Evolutionary conservation across 2,329 filamentous ascomycete species (phyloP), one percentile per base, ranked within the genome.

Genomic region (Arachnomyces sp.): DNA sequence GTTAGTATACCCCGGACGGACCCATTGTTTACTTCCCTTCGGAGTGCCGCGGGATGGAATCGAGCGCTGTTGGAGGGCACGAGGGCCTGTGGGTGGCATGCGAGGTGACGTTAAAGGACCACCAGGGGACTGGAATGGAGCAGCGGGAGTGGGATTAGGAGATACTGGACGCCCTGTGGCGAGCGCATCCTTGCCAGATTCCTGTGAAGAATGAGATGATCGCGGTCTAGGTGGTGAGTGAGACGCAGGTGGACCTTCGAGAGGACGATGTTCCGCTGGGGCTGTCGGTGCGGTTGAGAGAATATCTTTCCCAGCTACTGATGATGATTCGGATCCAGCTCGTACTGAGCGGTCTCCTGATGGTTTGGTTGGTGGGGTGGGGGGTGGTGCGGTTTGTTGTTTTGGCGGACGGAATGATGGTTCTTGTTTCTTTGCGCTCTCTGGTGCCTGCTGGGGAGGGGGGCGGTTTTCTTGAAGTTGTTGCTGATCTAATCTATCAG

Each of bases 21-120:
- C 51, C 63, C 63, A 66, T 43, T 59, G 59, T 43, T 64, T 64
- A 38, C 55, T 63, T 12, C 35, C 47, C 40, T 65, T 66, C 3
- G 56, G 47, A 13, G 53, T 48, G 5, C 54, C 54, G 18, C 61
- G 53, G 8, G 58, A 54, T 11, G 51, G 50, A 28, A 55, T 44
- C 6, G 52, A 50, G 35, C 59, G 56, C 42, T 60, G 57, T 34
- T 63, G 56, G n/a, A 60, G 53, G 5, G 63, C 63, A 37, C 64
- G 61, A 28, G 64, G 64, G 3, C 62, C 64, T 7, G 63, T 67
- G 9, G 64, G 64, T 34, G 56, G 52, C 50, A 60, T 57, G 9
- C 53, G 54, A 14, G 64, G 63, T 3, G 64, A 66, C 4, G 60
- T 64, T 8, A 56, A 56, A 2, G 56, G 48, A 39, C 55, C n/a